These are phyloP conservation scores for Candida oleophila DNA, from an alignment of 805 yeast species.

Conservation along the genomic window DNA sequence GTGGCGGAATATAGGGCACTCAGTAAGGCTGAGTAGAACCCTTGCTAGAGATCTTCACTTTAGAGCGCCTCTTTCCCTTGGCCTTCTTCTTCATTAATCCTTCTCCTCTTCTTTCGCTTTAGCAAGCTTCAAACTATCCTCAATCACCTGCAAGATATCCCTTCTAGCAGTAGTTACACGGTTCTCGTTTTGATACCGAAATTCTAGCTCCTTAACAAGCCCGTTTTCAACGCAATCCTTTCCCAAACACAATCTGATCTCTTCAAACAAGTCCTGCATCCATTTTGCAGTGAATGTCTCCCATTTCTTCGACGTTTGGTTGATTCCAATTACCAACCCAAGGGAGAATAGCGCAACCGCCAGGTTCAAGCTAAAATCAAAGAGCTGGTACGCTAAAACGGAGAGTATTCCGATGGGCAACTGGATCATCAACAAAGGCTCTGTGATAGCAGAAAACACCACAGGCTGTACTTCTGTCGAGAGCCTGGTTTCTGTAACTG, in stretches of 20 bases:
- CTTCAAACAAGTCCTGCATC: slow-evolving; percentile 31
- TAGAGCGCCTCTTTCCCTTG: no score
- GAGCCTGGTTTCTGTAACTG: slow-evolving; percentile 26
- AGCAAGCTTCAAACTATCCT: slow-evolving; percentile 1
- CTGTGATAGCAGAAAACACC: slow-evolving; percentile 26
- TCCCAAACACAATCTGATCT: slow-evolving; percentile 33
- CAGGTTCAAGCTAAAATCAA: slow-evolving; percentile 31
- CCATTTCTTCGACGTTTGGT: slow-evolving; percentile 40
- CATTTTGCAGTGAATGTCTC: slow-evolving; percentile 25
- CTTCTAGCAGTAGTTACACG: slow-evolving; percentile 13
- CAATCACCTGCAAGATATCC: slow-evolving; percentile 15
- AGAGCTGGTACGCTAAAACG: slow-evolving; percentile 28
- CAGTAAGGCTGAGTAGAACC: no score
- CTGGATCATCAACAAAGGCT: slow-evolving; percentile 36
- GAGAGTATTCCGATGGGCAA: slow-evolving; percentile 35
- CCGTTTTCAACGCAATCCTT: slow-evolving; percentile 38
- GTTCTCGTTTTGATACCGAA: slow-evolving; percentile 20
- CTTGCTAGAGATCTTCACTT: no score
- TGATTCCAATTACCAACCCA: slow-evolving; percentile 44
- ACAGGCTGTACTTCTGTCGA: slow-evolving; percentile 36
- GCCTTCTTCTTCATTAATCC: no score
- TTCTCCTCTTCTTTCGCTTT: background rate
- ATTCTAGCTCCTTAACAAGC: slow-evolving; percentile 30
- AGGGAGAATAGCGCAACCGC: slow-evolving; percentile 32
- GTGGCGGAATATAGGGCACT: no score